phyloP scores from a whole-genome alignment of 2,329 filamentous ascomycete species.

The Fusarium nygamai region DNA sequence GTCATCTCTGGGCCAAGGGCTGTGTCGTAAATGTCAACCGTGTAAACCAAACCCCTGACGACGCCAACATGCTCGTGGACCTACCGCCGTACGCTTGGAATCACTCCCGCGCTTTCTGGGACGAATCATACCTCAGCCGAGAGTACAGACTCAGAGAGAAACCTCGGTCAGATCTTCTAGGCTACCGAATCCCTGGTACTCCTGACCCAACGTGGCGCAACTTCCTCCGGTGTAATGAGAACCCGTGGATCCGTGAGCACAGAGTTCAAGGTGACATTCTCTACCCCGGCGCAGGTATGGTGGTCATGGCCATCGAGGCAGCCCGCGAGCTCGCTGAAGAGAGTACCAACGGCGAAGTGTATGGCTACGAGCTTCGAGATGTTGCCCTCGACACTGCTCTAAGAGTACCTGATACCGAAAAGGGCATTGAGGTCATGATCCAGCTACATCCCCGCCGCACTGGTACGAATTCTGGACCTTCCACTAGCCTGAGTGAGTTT shows the following conservation, averaged over 20 bases:
- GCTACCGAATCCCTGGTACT: slow-evolving; percentile 41
- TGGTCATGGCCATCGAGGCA: slow-evolving; percentile 37
- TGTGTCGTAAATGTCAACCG: slow-evolving; percentile 12
- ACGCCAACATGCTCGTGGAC: slow-evolving; percentile 49
- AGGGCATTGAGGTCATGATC: not conserved
- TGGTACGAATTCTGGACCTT: not conserved
- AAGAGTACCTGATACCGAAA: not conserved
- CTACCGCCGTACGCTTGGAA: slow-evolving; percentile 44
- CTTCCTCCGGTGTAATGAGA: slow-evolving; percentile 41
- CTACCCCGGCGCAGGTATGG: slow-evolving; percentile 55
- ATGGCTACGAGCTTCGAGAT: not conserved
- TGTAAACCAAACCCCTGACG: not conserved
- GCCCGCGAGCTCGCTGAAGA: not conserved
- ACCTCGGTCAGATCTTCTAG: slow-evolving; percentile 42
- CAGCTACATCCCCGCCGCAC: not conserved
- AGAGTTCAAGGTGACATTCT: slow-evolving; percentile 50
- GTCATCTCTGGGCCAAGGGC: slow-evolving; percentile 21
- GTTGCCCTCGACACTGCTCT: not conserved
- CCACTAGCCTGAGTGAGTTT: not conserved
- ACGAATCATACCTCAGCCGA: slow-evolving; percentile 45
- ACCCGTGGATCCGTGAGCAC: slow-evolving; percentile 59
- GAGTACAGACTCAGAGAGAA: slow-evolving; percentile 38
- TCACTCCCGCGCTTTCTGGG: slow-evolving; percentile 49
- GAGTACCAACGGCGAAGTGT: not conserved
- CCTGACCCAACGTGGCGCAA: slow-evolving; percentile 54